These are phyloP conservation scores for Neurospora africana DNA, from an alignment of 495 filamentous ascomycete genomes.

Conservation along the genomic window DNA sequence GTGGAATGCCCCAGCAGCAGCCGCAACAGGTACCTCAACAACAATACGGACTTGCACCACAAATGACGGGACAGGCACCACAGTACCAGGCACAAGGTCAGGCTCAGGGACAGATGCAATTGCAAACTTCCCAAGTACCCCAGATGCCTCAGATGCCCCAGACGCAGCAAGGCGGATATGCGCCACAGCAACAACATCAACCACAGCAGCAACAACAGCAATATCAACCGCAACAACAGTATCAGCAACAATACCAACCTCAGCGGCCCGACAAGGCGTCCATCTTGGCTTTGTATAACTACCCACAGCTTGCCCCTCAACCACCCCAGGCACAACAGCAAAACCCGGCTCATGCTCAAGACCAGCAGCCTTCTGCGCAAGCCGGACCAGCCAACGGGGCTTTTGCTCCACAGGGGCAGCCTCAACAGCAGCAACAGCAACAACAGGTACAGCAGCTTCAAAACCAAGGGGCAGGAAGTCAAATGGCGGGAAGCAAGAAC, in stretches of 20 bases:
- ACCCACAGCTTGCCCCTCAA: constrained; percentile 57
- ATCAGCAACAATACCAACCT: constrained; percentile 19
- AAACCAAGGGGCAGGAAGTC: constrained; percentile 14
- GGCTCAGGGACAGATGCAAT: constrained; percentile 18
- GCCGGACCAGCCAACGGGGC: constrained; percentile 6
- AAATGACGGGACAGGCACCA: constrained; percentile 11
- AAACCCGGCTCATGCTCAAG: constrained; percentile 1
- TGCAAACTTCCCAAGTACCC: constrained; percentile 8
- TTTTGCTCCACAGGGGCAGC: constrained; percentile 14
- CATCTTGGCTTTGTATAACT: constrained; percentile 80
- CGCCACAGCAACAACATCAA: background rate
- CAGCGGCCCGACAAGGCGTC: constrained; percentile 59
- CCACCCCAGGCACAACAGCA: constrained; percentile 9
- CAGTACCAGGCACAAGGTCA: constrained; percentile 24
- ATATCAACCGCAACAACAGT: constrained; percentile 20
- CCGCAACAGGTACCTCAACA: constrained; percentile 26
- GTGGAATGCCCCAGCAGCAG: constrained; percentile 18
- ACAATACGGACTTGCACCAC: constrained; percentile 13
- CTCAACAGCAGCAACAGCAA: constrained; percentile 11
- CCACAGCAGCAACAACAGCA: constrained; percentile 21
- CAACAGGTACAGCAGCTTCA: constrained; percentile 13
- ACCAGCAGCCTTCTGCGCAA: constrained; percentile 13
- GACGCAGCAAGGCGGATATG: background rate
- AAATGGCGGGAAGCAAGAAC: constrained; percentile 32
- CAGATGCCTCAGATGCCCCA: background rate